Evolutionary conservation across 1,284 basidiomycete genomes (phyloP).

Genomic region (Ceratobasidium sp.): DNA sequence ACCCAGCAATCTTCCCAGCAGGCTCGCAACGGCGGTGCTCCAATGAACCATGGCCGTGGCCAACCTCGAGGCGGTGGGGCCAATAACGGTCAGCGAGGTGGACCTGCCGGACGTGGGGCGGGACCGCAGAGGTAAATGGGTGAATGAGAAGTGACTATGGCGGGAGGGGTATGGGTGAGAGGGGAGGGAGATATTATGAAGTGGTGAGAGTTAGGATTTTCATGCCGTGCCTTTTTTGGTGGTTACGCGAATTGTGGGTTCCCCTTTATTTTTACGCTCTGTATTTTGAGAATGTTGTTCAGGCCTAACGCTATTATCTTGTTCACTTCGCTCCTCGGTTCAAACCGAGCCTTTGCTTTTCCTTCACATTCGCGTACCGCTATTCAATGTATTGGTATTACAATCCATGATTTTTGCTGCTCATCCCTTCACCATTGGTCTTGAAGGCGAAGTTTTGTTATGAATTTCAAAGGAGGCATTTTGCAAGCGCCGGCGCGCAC

Average conservation of each 20-base stretch:
- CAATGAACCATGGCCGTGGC: constrained; percentile 20
- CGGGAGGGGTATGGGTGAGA: background rate
- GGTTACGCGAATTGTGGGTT: constrained; percentile 42
- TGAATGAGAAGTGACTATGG: background rate
- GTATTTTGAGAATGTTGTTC: constrained; percentile 39
- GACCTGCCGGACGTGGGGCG: constrained; percentile 35
- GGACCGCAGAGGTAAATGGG: constrained; percentile 26
- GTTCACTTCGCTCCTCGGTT: constrained; percentile 19
- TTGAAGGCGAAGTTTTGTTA: too few relatives aligned
- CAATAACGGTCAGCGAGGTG: constrained; percentile 34
- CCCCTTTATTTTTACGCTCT: constrained; percentile 38
- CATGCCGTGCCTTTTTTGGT: constrained; percentile 35
- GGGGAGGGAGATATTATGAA: background rate
- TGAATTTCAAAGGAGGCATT: background rate
- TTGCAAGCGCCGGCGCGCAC: constrained; percentile 40
- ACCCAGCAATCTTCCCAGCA: constrained; percentile 17
- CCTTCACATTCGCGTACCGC: constrained; percentile 40
- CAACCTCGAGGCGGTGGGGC: constrained; percentile 30
- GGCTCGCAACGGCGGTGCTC: constrained; percentile 35
- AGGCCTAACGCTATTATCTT: constrained; percentile 42
- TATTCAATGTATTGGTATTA: constrained; percentile 26
- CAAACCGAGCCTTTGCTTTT: constrained; percentile 20
- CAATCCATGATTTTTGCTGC: constrained; percentile 31
- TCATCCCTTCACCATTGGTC: background rate
- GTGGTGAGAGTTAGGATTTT: constrained; percentile 10